A percentile compares a stretch with the other conserved stretches of the same genome.
Evolutionary conservation across 441 rosid species (phyloP).

Genomic region (Mallotus japonicus): DNA sequence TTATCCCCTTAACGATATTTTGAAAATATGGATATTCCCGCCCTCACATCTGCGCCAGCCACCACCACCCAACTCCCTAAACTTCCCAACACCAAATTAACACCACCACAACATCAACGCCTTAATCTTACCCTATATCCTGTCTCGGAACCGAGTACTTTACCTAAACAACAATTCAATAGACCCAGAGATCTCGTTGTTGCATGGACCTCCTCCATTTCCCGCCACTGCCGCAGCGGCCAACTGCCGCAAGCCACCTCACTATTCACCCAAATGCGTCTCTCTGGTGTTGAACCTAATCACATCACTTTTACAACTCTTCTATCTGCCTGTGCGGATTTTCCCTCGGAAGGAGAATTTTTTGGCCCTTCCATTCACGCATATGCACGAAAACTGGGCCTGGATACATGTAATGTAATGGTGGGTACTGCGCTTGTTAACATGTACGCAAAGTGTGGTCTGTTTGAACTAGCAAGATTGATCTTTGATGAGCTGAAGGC

Average conservation of each 20-base stretch:
- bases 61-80: constrained; percentile 21
- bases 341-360: constrained; percentile 30
- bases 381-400: no score
- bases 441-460: constrained; percentile 61
- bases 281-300: constrained; percentile 56
- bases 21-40: constrained; percentile 34
- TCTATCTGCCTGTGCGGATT: constrained; percentile 51
- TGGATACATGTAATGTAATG: constrained; percentile 42
- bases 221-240: constrained; percentile 58
- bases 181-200: constrained; percentile 32
- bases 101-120: constrained; percentile 5
- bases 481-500: constrained; percentile 40
- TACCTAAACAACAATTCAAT: constrained; percentile 14
- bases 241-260: constrained; percentile 46
- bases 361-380: constrained; percentile 62
- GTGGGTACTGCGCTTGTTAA: constrained; percentile 67
- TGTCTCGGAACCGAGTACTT: no score
- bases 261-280: constrained; percentile 56
- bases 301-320: constrained; percentile 58
- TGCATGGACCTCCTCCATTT: constrained; percentile 68
- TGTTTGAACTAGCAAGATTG: constrained; percentile 42
- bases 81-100: constrained; percentile 4
- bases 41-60: constrained; percentile 19
- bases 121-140: background rate
- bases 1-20: background rate